phyloP scores from a whole-genome alignment of 768 basidiomycete species.

The Leccinum truebloodii region DNA sequence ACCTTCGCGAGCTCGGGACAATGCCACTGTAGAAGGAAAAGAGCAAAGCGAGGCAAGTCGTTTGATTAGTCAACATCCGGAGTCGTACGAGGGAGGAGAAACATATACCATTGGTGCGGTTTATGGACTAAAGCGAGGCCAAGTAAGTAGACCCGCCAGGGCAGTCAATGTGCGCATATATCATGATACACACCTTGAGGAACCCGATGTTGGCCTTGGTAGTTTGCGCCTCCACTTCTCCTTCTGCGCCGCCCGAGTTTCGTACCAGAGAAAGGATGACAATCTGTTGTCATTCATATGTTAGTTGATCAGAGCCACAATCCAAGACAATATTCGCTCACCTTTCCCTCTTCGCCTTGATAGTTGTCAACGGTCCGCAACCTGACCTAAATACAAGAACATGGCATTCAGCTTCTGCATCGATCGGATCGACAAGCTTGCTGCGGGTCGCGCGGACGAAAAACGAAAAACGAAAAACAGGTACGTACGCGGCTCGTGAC shows the following conservation, averaged over 20 bases:
- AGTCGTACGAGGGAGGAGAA: too few species aligned
- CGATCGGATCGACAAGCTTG: background rate
- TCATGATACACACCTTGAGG: slow-evolving; percentile 46
- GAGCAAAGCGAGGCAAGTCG: background rate
- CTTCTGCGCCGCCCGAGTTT: slow-evolving; percentile 56
- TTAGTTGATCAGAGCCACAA: background rate
- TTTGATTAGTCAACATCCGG: slow-evolving; percentile 2
- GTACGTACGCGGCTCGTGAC: slow-evolving; percentile 52
- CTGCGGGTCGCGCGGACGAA: background rate
- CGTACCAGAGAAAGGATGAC: slow-evolving; percentile 76
- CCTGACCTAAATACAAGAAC: slow-evolving; percentile 46
- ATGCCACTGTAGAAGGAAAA: slow-evolving; percentile 47
- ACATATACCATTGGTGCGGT: slow-evolving; percentile 53
- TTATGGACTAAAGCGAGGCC: slow-evolving; percentile 44
- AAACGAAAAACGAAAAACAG: background rate
- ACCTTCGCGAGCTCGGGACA: slow-evolving; percentile 75
- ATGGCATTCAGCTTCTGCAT: background rate
- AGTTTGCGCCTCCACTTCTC: slow-evolving; percentile 26
- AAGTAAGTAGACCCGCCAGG: background rate
- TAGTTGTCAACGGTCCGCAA: slow-evolving; percentile 78
- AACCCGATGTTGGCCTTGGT: slow-evolving; percentile 60
- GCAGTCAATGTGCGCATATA: slow-evolving; percentile 23
- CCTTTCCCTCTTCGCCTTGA: slow-evolving; percentile 73
- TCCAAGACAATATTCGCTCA: slow-evolving; percentile 18
- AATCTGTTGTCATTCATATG: slow-evolving; percentile 38